Evolutionary conservation across 2,329 filamentous ascomycete species (phyloP).

Genomic region (Fusarium sp.): DNA sequence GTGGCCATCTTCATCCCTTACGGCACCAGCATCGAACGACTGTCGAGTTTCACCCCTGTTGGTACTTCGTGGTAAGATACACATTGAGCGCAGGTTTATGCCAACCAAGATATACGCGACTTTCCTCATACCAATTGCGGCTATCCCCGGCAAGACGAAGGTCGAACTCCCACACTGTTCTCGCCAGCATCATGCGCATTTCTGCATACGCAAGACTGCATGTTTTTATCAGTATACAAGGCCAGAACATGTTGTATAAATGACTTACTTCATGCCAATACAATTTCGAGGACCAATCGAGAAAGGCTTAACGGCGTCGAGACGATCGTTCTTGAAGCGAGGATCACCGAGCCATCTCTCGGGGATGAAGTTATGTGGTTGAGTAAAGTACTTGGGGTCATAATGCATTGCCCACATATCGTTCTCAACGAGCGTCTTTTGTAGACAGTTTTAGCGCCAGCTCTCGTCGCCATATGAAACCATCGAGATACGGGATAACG

Average conservation of each 20-base stretch:
- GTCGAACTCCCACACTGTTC: conserved; percentile 12
- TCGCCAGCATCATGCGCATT: conserved; percentile 12
- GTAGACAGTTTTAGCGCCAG: not conserved
- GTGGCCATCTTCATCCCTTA: too few species aligned
- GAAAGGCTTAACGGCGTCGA: not conserved
- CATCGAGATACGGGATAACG: accelerated
- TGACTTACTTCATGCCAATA: not conserved
- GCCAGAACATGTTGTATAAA: too few species aligned
- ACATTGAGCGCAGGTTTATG: not conserved
- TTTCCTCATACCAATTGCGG: not conserved
- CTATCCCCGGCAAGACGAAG: not conserved
- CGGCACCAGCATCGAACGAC: too few species aligned
- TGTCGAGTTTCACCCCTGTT: not conserved
- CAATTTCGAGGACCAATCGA: not conserved
- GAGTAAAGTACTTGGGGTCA: not conserved
- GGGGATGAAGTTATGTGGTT: not conserved
- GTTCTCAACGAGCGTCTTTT: not conserved
- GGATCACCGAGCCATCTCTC: not conserved
- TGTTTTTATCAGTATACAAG: not conserved
- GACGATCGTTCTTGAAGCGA: not conserved
- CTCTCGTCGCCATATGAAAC: accelerated
- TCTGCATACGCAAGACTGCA: conserved; percentile 11
- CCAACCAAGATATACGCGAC: not conserved
- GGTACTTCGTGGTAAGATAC: not conserved
- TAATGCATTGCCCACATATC: not conserved